Evolutionary conservation across 257 asterid genomes (phyloP).

Genomic region (Handroanthus guayacan): DNA sequence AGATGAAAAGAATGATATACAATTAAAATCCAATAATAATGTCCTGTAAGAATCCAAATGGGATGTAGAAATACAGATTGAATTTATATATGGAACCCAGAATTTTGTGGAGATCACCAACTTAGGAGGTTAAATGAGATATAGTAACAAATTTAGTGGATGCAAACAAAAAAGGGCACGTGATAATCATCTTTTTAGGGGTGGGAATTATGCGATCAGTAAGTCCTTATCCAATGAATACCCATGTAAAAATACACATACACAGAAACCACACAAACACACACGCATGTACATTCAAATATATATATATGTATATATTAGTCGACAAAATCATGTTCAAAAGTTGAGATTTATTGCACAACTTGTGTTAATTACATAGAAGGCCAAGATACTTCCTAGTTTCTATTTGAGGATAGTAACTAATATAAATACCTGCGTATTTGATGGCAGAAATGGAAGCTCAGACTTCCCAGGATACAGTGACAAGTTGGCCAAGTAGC

Average conservation of each 20-base stretch:
- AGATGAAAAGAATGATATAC: background rate
- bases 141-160: background rate
- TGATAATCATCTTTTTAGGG: background rate
- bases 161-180: background rate
- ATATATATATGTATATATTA: too few species aligned
- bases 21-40: background rate
- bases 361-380: background rate
- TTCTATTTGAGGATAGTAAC: conserved; percentile 22
- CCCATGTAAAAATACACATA: background rate
- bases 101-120: background rate
- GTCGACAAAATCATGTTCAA: background rate
- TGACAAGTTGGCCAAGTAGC: conserved; percentile 95
- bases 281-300: background rate
- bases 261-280: background rate
- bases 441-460: conserved; percentile 88
- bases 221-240: background rate
- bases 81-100: too few species aligned
- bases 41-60: background rate
- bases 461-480: conserved; percentile 94
- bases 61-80: conserved; percentile 5
- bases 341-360: background rate
- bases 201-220: background rate
- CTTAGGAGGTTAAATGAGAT: background rate
- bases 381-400: background rate
- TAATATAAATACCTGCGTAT: conserved; percentile 70